These are phyloP conservation scores for Microdochium trichocladiopsis DNA, from an alignment of 2,329 filamentous ascomycete genomes.

Conservation along the genomic window DNA sequence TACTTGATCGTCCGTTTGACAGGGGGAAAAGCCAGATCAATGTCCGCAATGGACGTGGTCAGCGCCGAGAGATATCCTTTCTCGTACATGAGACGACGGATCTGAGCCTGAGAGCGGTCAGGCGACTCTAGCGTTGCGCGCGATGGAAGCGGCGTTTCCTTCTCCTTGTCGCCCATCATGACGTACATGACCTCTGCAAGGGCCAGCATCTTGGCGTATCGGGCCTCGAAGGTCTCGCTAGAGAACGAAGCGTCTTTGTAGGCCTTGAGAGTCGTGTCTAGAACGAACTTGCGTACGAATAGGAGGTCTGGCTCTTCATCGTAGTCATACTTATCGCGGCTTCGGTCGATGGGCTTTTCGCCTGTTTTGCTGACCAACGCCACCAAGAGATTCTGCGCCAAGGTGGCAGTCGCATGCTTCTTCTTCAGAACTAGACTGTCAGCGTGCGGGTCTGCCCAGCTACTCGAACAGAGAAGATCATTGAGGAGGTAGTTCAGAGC, in stretches of 20 bases:
- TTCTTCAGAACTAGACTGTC: constrained; percentile 79
- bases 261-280: constrained; percentile 86
- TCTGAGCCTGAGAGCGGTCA: constrained; percentile 65
- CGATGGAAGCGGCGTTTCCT: constrained; percentile 35
- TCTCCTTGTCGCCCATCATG: constrained; percentile 79
- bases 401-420: constrained; percentile 73
- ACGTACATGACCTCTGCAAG: constrained; percentile 88
- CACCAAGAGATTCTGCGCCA: constrained; percentile 80
- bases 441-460: constrained; percentile 54
- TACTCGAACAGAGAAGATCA: constrained; percentile 57
- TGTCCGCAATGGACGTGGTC: constrained; percentile 87
- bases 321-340: constrained; percentile 50
- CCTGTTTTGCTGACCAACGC: constrained; percentile 83
- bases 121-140: constrained; percentile 23
- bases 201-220: constrained; percentile 81
- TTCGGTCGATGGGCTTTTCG: constrained; percentile 59
- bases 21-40: constrained; percentile 89
- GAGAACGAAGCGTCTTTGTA: constrained; percentile 83
- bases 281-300: constrained; percentile 89
- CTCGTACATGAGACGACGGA: constrained; percentile 95
- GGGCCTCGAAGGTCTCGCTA: constrained; percentile 71
- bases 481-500: constrained; percentile 91
- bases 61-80: constrained; percentile 89
- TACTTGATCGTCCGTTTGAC: constrained; percentile 95
- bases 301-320: constrained; percentile 79